A percentile compares a stretch with the other conserved stretches of the same genome.
These are phyloP conservation scores for Euphrasia arctica DNA, from an alignment of 305 asterid genomes.

Conservation along the genomic window DNA sequence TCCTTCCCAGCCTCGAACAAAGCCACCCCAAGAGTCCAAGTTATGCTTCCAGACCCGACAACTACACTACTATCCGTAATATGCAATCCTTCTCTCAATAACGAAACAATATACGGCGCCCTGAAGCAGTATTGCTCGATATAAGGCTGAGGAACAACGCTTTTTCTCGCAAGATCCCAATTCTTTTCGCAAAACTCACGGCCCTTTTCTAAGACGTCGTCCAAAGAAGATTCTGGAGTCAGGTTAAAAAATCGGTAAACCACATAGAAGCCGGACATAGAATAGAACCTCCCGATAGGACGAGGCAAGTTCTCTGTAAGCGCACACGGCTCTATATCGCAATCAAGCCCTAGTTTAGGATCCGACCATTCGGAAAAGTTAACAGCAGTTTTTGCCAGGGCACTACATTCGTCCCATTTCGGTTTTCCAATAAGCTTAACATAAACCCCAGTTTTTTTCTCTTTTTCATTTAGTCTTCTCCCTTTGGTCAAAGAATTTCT, in stretches of 20 bases:
- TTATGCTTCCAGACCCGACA: conserved; percentile 67
- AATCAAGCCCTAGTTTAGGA: conserved; percentile 41
- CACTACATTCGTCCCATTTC: conserved; percentile 59
- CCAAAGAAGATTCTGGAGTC: conserved; percentile 53
- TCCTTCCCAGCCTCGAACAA: conserved; percentile 63
- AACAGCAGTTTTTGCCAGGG: conserved; percentile 57
- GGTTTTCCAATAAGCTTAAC: conserved; percentile 60
- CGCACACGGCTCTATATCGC: conserved; percentile 63
- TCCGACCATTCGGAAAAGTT: conserved; percentile 68
- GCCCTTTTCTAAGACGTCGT: conserved; percentile 59
- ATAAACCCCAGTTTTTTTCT: conserved; percentile 39
- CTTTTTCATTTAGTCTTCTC: conserved; percentile 37
- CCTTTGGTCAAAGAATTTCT: conserved; percentile 39
- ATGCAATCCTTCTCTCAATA: conserved; percentile 68
- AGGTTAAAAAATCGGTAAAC: conserved; percentile 62
- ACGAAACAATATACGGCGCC: conserved; percentile 59
- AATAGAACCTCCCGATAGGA: conserved; percentile 60
- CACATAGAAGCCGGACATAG: conserved; percentile 70
- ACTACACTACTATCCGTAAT: conserved; percentile 48
- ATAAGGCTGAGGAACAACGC: conserved; percentile 71
- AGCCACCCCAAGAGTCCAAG: conserved; percentile 80
- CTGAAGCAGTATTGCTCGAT: conserved; percentile 79
- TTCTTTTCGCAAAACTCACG: conserved; percentile 54
- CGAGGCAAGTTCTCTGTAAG: conserved; percentile 54
- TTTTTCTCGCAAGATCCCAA: conserved; percentile 53